Evolutionary conservation across 2,329 filamentous ascomycete genomes (phyloP).

Genomic region (Beauveria varroae): DNA sequence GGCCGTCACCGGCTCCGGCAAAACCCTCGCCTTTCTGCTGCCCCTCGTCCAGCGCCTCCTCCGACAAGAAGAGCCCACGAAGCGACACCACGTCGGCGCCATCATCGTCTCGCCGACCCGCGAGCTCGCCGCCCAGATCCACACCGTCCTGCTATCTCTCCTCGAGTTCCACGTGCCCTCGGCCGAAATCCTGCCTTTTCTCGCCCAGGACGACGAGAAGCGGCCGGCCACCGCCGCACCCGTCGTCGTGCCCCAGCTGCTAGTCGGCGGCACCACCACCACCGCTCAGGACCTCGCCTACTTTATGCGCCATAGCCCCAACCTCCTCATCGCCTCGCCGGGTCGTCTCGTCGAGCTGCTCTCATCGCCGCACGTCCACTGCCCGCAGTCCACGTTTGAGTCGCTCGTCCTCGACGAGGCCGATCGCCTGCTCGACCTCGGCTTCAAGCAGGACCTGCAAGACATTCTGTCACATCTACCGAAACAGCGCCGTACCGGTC

Average conservation of each 20-base stretch:
- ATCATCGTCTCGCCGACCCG: constrained; percentile 88
- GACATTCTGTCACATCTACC: constrained; percentile 77
- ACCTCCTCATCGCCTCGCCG: constrained; percentile 83
- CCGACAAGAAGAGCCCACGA: constrained; percentile 71
- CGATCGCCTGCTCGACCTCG: constrained; percentile 83
- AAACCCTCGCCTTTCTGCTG: constrained; percentile 80
- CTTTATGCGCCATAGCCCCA: constrained; percentile 79
- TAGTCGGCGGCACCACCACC: constrained; percentile 72
- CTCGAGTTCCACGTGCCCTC: constrained; percentile 79
- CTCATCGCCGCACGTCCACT: constrained; percentile 78
- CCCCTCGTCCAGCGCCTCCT: constrained; percentile 78
- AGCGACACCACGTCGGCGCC: constrained; percentile 81
- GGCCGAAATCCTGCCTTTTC: constrained; percentile 52
- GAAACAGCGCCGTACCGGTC: constrained; percentile 85
- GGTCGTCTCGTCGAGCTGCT: constrained; percentile 84
- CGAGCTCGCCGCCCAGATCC: constrained; percentile 86
- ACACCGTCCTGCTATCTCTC: constrained; percentile 69
- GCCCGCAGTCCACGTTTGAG: constrained; percentile 83
- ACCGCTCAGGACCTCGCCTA: constrained; percentile 79
- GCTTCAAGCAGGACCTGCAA: constrained; percentile 86
- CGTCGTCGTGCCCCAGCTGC: constrained; percentile 73
- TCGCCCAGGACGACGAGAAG: constrained; percentile 46
- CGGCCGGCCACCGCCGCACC: constrained; percentile 37
- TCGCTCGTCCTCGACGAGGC: constrained; percentile 90
- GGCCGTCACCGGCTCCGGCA: constrained; percentile 86